Percentiles rank a stretch among this genome's conserved stretches.
These are phyloP conservation scores for Russula compacta DNA, from an alignment of 768 basidiomycete species.

Conservation along the genomic window DNA sequence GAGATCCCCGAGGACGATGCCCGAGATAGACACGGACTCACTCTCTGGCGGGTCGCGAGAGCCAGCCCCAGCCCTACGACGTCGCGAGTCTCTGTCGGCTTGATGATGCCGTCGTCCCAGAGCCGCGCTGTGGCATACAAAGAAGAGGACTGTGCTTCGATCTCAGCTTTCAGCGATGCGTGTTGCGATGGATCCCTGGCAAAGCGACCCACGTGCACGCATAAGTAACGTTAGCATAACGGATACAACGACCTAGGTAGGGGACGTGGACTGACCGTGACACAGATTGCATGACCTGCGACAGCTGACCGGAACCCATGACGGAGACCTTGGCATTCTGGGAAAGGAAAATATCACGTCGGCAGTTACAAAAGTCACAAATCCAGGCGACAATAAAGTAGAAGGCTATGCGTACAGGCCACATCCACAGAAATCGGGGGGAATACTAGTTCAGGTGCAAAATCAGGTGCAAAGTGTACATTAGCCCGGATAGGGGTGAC, in stretches of 20 bases:
- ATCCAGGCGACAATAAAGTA: conserved; percentile 3
- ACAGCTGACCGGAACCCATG: conserved; percentile 91
- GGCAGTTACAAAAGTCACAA: not conserved
- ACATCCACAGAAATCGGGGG: conserved; percentile 95
- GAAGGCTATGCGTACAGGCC: conserved; percentile 58
- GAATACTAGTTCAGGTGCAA: conserved; percentile 51
- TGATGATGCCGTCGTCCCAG: conserved; percentile 92
- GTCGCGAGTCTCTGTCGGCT: conserved; percentile 81
- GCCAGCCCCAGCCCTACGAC: conserved; percentile 83
- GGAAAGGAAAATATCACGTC: not conserved
- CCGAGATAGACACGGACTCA: not conserved
- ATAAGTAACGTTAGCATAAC: not conserved
- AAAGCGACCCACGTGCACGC: not conserved
- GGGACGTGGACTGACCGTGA: conserved; percentile 48
- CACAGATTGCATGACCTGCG: conserved; percentile 86
- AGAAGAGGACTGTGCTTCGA: conserved; percentile 83
- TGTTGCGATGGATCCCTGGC: conserved; percentile 74
- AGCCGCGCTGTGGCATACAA: conserved; percentile 85
- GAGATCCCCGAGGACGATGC: conserved; percentile 26
- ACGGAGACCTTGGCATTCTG: conserved; percentile 90
- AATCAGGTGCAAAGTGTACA: not conserved
- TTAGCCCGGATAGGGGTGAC: not conserved
- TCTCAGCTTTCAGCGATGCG: conserved; percentile 62
- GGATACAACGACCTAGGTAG: too few species aligned
- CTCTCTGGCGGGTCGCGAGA: conserved; percentile 48